Conservation (phyloP, 2,329 filamentous ascomycete genomes). For the Zymoseptoria ardabiliae region DNA sequence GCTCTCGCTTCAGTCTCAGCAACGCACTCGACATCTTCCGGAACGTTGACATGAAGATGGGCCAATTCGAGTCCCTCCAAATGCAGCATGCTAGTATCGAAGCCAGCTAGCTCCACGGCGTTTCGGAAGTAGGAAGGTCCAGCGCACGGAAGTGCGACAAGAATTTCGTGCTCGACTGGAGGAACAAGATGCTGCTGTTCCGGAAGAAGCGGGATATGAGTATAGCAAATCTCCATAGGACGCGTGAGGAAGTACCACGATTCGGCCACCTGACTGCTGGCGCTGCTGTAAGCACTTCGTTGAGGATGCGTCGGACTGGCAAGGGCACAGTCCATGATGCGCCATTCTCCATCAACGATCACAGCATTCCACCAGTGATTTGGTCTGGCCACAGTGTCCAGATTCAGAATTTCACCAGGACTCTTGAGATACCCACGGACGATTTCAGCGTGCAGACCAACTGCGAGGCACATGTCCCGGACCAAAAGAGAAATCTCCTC, state of each 20-base stretch:
- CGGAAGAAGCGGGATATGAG: slow-evolving; percentile 81
- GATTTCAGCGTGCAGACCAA: slow-evolving; percentile 80
- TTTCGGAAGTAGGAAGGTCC: slow-evolving; percentile 86
- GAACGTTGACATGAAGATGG: slow-evolving; percentile 81
- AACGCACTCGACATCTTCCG: slow-evolving; percentile 80
- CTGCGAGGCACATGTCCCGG: slow-evolving; percentile 85
- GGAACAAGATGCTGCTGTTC: slow-evolving; percentile 91
- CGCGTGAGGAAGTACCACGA: slow-evolving; percentile 89
- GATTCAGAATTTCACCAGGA: slow-evolving; percentile 75
- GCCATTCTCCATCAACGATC: slow-evolving; percentile 88
- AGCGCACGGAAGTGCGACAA: slow-evolving; percentile 78
- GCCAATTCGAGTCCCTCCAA: slow-evolving; percentile 91
- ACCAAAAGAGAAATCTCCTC: slow-evolving; percentile 87
- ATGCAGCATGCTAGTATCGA: slow-evolving; percentile 77
- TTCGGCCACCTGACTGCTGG: slow-evolving; percentile 64
- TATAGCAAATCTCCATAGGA: slow-evolving; percentile 88
- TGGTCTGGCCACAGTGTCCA: slow-evolving; percentile 72
- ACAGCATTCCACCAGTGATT: slow-evolving; percentile 99
- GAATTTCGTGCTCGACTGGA: slow-evolving; percentile 72
- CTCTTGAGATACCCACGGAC: slow-evolving; percentile 85
- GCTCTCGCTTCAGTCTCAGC: slow-evolving; percentile 84
- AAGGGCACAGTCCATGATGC: slow-evolving; percentile 88
- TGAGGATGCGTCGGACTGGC: slow-evolving; percentile 85
- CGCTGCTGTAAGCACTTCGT: slow-evolving; percentile 68
- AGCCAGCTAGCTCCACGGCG: slow-evolving; percentile 70